Evolutionary conservation across 2,329 filamentous ascomycete species (phyloP), one percentile per base, ranked within the genome.

Genomic region (Plectosphaerella sp.): DNA sequence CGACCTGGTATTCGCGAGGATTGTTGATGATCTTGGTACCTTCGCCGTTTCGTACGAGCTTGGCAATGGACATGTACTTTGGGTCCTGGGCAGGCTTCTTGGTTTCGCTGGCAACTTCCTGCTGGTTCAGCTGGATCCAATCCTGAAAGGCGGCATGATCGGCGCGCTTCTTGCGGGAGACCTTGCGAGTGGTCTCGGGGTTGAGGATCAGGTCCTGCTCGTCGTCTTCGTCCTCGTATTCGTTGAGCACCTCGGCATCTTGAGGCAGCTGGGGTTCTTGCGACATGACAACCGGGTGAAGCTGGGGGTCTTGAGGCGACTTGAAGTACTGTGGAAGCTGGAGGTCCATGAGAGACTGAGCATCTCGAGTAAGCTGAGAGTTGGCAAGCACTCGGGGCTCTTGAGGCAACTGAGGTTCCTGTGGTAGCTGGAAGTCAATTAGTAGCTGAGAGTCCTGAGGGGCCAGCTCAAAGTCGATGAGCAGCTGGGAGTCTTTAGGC

Each of bases 1-100:
- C 93, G 12, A 89, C 74, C 66, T 99, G 94, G 63, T 97, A 99
- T 62, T 96, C 91, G 47, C 93, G 80, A 1, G 92, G 90, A 50
- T 84, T 87, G 11, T 84, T 80, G 54, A 94, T 91, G 50, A 91
- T 89, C 36, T 70, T 74, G 20, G 69, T 66, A 47, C 65, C 69
- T 37, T 72, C 70, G 47, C 64, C 67, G 12, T 70, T 63, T 41
- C 58, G 62, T 12, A 72, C 59, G 16, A 75, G 58, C 12, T 62
- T 58, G 5, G 63, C 59, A 10, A 64, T 58, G 3, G 69, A 70
- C 50, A 65, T 65, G 42, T 64, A 59, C 1, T 66, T 59, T 12
- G 50, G 51, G 16, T 66, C 64, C 16, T 61, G 62, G 20, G 61
- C 54, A 3, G 61, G 57, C 20, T 60, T 66, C 11, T 45, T 47